phyloP scores from a whole-genome alignment of 2,329 filamentous ascomycete species.

The Alternaria consortialis region DNA sequence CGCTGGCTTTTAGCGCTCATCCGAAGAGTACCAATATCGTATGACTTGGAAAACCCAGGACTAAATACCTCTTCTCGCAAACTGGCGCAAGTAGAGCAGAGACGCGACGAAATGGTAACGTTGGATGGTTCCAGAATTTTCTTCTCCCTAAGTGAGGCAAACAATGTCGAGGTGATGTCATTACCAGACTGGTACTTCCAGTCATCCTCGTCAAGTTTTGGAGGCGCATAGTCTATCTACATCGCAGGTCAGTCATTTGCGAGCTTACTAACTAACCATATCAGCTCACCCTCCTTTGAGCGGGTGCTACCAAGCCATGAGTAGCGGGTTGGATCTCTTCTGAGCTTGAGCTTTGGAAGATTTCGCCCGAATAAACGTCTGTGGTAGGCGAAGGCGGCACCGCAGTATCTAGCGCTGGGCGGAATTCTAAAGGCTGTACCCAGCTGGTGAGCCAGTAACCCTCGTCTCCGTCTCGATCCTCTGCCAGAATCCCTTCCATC shows the following conservation, averaged over 20 bases:
- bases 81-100: background rate
- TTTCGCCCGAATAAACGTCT: too few relatives aligned
- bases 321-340: too few relatives aligned
- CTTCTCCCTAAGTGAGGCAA: background rate
- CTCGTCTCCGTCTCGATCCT: constrained; percentile 5
- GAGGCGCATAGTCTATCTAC: constrained; percentile 4
- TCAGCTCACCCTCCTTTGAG: background rate
- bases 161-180: background rate
- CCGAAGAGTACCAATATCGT: background rate
- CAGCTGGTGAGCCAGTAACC: background rate
- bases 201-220: constrained; percentile 12
- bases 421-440: background rate
- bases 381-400: too few relatives aligned
- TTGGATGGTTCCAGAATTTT: background rate
- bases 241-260: background rate
- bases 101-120: background rate
- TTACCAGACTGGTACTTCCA: constrained; percentile 6
- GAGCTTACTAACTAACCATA: too few relatives aligned
- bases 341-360: too few relatives aligned
- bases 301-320: too few relatives aligned
- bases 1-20: background rate
- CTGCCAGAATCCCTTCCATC: background rate
- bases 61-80: background rate
- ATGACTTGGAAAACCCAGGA: background rate
- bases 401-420: too few relatives aligned